Evolutionary conservation across 176 grass and related monocot genomes (phyloP).

Genomic region (Phyllostachys edulis): DNA sequence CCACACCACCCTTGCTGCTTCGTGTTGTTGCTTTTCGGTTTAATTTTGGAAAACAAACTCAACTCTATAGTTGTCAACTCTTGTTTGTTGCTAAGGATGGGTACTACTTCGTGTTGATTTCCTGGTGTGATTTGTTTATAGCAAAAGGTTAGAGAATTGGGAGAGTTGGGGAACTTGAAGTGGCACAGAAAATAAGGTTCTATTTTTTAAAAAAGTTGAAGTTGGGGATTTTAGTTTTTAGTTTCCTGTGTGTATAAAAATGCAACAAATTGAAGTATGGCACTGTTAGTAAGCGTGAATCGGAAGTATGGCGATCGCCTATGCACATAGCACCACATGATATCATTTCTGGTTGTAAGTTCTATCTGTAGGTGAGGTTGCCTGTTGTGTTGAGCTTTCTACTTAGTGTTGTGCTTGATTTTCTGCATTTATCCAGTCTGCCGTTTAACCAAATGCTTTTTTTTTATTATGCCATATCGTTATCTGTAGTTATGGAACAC

Average conservation of each 20-base stretch:
- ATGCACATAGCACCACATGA: neutral
- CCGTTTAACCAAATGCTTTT: neutral
- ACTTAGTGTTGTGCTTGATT: neutral
- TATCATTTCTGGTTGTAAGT: neutral
- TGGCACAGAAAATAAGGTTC: no score
- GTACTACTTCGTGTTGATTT: neutral
- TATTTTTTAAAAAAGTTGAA: no score
- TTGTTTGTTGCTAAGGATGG: neutral
- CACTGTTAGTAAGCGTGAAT: neutral
- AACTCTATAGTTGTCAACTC: neutral
- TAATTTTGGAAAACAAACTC: neutral
- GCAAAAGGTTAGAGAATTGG: neutral
- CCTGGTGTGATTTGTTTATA: neutral
- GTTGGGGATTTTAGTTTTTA: neutral
- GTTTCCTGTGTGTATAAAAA: neutral
- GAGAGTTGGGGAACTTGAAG: neutral
- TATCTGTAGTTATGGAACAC: slow-evolving; percentile 42
- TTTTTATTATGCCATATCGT: neutral
- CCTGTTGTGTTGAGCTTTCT: neutral
- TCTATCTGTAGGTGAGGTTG: neutral
- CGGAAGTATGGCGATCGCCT: neutral
- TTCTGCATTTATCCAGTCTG: neutral
- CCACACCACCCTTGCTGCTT: neutral
- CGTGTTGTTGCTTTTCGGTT: neutral
- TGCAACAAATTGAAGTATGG: neutral